Evolutionary conservation across 441 rosid genomes (phyloP), one percentile per base, ranked within the genome.

Genomic region (Croton setiger): DNA sequence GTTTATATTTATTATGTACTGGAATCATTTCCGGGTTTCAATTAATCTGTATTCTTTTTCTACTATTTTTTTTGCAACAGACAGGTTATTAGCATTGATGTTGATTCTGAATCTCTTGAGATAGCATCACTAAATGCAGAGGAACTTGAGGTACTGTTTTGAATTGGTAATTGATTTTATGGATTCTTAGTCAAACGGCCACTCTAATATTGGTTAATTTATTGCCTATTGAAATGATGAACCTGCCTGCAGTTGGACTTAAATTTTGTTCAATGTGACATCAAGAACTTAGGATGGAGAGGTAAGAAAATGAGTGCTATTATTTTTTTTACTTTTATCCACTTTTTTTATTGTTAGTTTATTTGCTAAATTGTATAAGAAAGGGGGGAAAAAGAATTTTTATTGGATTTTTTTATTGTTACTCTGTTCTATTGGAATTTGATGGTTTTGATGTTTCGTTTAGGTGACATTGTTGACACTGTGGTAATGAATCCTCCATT

Each of bases 401-500:
- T 2, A 33, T 49, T 47, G 60, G n/a, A 48, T 54, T 37, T n/a
- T n/a, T 15, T 45, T 36, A 43, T 15, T 73, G 18, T 51, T 21
- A 14, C 23, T 47, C 47, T 63, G 48, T 44, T 49, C 53, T 55
- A 55, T 21, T 17, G 31, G 15, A 20, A 13, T 76, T 52, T 27
- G 57, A 44, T 68, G 56, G 13, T 57, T 43, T 64, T 65, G 12
- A 20, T 74, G 37, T 69, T 68, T 63, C 69, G 9, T 73, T 37
- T 64, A 88, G 99, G 90, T 63, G 79, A 65, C 55, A 74, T 78
- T 74, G 86, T 94, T 44, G 97, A 88, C 76, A 94, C 98, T 17
- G 87, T 87, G 54, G 86, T 92, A 59, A 94, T 94, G 98, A 94
- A 94, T 76, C 99, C 98, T 78, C 99, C 99, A 49, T 94, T 92